A percentile compares a stretch with the other conserved stretches of the same genome.
Conservation (phyloP, 2,329 filamentous ascomycete genomes). For the Aureobasidium sp. region DNA sequence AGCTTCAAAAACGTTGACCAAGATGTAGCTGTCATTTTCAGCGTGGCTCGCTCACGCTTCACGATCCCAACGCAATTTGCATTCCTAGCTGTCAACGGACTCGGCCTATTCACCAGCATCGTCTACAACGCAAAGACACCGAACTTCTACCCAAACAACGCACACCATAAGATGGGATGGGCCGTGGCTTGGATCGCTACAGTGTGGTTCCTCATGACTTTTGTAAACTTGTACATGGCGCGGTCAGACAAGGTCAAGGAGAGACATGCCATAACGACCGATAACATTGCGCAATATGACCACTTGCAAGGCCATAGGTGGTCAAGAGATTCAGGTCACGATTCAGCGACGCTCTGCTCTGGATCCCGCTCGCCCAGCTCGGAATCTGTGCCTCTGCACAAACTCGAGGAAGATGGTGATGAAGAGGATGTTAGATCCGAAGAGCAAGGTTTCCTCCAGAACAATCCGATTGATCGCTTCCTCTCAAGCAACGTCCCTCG, state of each 20-base stretch:
- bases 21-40: constrained; percentile 68
- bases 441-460: constrained; percentile 35
- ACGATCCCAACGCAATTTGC: constrained; percentile 58
- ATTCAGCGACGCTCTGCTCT: constrained; percentile 18
- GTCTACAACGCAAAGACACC: constrained; percentile 71
- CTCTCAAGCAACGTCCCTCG: constrained; percentile 19
- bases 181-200: constrained; percentile 60
- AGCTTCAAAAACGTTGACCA: neutral
- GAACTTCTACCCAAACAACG: constrained; percentile 74
- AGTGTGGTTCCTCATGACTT: constrained; percentile 57
- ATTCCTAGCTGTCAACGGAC: constrained; percentile 35
- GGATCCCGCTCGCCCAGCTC: constrained; percentile 26
- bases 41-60: constrained; percentile 67
- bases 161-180: constrained; percentile 80
- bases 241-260: constrained; percentile 29
- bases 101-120: constrained; percentile 54
- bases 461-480: constrained; percentile 20
- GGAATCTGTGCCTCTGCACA: constrained; percentile 19
- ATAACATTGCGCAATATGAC: constrained; percentile 30
- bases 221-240: constrained; percentile 50
- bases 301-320: constrained; percentile 27
- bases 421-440: constrained; percentile 39
- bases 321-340: constrained; percentile 33
- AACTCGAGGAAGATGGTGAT: constrained; percentile 26
- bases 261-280: constrained; percentile 11